These are phyloP conservation scores for Halophytophthora batemanensis DNA, from an alignment of 352 stramenopile species.

Conservation along the genomic window DNA sequence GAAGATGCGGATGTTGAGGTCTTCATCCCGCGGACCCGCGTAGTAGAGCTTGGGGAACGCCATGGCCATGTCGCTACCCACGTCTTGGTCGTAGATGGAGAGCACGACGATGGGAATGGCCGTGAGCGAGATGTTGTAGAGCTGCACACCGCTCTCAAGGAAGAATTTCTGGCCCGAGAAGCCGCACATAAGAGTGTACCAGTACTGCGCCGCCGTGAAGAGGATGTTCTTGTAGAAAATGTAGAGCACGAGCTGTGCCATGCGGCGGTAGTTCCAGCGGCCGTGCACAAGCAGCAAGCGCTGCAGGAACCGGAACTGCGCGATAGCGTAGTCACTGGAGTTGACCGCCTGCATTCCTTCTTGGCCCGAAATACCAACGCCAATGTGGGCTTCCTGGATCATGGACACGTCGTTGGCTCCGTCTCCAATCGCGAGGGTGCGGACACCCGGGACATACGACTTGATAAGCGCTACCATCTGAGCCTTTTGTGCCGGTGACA, in stretches of 20 bases:
- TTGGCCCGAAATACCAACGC: conserved; percentile 89
- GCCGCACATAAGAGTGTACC: conserved; percentile 68
- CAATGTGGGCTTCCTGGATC: conserved; percentile 92
- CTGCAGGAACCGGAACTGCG: conserved; percentile 90
- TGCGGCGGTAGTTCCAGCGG: conserved; percentile 89
- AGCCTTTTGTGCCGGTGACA: conserved; percentile 86
- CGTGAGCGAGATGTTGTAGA: conserved; percentile 81
- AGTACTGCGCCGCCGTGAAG: conserved; percentile 71
- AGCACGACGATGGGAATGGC: conserved; percentile 63
- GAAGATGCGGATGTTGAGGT: conserved; percentile 68
- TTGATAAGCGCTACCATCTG: conserved; percentile 84
- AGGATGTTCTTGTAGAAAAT: conserved; percentile 95
- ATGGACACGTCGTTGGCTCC: conserved; percentile 95
- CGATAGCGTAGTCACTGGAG: conserved; percentile 93
- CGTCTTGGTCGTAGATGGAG: conserved; percentile 75
- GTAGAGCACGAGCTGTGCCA: conserved; percentile 89
- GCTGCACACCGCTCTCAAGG: conserved; percentile 68
- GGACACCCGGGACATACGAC: conserved; percentile 58
- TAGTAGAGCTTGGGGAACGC: conserved; percentile 73
- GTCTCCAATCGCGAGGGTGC: conserved; percentile 90
- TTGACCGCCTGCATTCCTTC: conserved; percentile 93
- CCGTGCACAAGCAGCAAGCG: conserved; percentile 90
- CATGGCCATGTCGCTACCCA: conserved; percentile 59
- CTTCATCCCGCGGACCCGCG: conserved; percentile 52
- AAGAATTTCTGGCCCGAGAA: conserved; percentile 87